phyloP scores from a whole-genome alignment of 257 asterid genomes.

The Voacanga thouarsii region DNA sequence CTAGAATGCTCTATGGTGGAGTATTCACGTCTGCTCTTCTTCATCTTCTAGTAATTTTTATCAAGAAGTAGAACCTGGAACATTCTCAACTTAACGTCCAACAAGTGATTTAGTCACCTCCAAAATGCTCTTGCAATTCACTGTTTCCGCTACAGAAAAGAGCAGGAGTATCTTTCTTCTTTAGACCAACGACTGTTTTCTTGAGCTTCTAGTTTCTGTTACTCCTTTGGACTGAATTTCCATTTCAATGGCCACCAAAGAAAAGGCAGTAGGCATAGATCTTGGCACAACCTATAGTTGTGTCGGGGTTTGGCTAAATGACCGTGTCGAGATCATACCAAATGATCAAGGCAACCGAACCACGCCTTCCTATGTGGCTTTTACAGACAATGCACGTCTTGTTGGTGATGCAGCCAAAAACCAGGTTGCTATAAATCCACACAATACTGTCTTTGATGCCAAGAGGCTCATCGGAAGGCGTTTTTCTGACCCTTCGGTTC shows the following conservation, averaged over 20 bases:
- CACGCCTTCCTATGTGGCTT: slow-evolving; percentile 62
- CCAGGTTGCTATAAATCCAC: slow-evolving; percentile 60
- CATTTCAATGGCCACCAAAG: slow-evolving; percentile 35
- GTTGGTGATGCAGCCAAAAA: slow-evolving; percentile 59
- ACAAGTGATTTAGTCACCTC: too few relatives aligned
- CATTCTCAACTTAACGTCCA: background rate
- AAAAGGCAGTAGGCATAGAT: slow-evolving; percentile 56
- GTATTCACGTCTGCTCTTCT: background rate
- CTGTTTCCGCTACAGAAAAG: background rate
- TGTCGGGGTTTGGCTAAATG: slow-evolving; percentile 61
- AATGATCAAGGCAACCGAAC: slow-evolving; percentile 64
- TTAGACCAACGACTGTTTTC: background rate
- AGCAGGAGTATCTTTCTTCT: background rate
- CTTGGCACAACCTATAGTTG: slow-evolving; percentile 63
- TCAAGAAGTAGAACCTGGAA: background rate
- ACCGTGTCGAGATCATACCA: slow-evolving; percentile 59
- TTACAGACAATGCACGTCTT: slow-evolving; percentile 56
- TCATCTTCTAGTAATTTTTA: background rate
- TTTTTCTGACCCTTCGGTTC: slow-evolving; percentile 51
- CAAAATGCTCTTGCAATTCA: too few relatives aligned
- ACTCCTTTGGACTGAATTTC: background rate
- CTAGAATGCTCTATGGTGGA: slow-evolving; percentile 6
- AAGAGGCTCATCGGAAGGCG: slow-evolving; percentile 57
- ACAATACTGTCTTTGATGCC: slow-evolving; percentile 62
- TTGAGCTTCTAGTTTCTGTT: background rate